phyloP scores from a whole-genome alignment of 2,329 filamentous ascomycete genomes.

The Rutstroemia sydowiana region DNA sequence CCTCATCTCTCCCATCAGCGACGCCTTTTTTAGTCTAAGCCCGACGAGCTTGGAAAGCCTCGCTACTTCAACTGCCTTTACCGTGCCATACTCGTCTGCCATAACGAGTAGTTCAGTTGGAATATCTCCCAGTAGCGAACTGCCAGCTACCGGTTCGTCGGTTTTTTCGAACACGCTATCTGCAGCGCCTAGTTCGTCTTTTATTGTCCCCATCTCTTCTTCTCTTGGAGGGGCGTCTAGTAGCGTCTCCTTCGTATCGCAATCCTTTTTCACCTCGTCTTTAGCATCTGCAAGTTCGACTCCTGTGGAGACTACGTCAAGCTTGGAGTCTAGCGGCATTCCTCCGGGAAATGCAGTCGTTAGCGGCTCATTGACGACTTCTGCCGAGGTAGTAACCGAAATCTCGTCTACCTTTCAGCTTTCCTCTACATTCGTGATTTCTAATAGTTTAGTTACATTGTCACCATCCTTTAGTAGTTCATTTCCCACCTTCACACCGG shows the following conservation, averaged over 20 bases:
- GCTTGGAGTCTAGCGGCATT: too few relatives aligned
- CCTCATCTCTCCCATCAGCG: not conserved
- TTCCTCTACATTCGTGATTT: too few relatives aligned
- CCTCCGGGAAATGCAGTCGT: too few relatives aligned
- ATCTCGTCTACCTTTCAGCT: too few relatives aligned
- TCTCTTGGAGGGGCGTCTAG: not conserved
- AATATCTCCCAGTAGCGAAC: not conserved
- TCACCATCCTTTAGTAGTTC: too few relatives aligned
- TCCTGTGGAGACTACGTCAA: not conserved
- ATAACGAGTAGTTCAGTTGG: constrained; percentile 1
- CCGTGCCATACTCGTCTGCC: not conserved
- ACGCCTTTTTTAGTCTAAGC: constrained; percentile 9
- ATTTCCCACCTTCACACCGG: too few relatives aligned
- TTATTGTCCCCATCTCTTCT: not conserved
- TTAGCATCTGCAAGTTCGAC: not conserved
- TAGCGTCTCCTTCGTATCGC: not conserved
- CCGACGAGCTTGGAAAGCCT: constrained; percentile 7
- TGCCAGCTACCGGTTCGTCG: constrained; percentile 2
- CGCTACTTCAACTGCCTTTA: not conserved
- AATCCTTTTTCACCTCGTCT: too few relatives aligned
- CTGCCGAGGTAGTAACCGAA: too few relatives aligned
- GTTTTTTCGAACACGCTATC: constrained; percentile 3
- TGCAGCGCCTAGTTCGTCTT: constrained; percentile 1
- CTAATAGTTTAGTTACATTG: too few relatives aligned
- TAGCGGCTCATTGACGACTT: too few relatives aligned